These are phyloP conservation scores for Heterobasidion irregulare DNA, from an alignment of 1,284 basidiomycete genomes.

Conservation along the genomic window DNA sequence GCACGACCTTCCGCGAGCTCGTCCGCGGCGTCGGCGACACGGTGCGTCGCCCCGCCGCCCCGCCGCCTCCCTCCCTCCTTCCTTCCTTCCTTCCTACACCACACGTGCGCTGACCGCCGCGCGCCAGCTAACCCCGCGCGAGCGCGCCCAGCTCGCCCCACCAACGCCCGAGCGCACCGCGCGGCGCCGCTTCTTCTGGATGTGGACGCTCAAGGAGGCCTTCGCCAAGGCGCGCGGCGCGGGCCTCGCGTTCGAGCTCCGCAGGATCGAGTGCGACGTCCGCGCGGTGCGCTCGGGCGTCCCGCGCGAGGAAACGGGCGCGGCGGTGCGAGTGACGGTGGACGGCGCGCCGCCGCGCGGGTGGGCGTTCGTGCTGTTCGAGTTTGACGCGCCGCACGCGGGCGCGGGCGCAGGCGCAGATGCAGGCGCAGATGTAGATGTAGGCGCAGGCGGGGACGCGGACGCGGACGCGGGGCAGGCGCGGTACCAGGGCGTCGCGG, in stretches of 20 bases:
- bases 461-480: too few species aligned
- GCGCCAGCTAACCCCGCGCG: conserved; percentile 45
- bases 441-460: too few species aligned
- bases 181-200: conserved; percentile 59
- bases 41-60: conserved; percentile 26
- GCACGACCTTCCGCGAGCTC: conserved; percentile 49
- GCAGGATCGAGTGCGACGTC: conserved; percentile 61
- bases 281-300: too few species aligned
- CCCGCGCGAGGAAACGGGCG: too few species aligned
- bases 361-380: conserved; percentile 62
- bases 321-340: conserved; percentile 24
- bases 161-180: conserved; percentile 20
- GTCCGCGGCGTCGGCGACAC: conserved; percentile 58
- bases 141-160: conserved; percentile 33
- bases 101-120: neutral
- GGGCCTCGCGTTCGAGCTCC: conserved; percentile 76
- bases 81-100: neutral
- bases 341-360: conserved; percentile 49
- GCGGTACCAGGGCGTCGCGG: conserved; percentile 55
- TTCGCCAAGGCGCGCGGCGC: conserved; percentile 79
- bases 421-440: too few species aligned
- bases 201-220: conserved; percentile 85
- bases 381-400: conserved; percentile 19
- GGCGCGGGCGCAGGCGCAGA: conserved; percentile 22
- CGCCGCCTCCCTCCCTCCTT: too few species aligned